phyloP scores from a whole-genome alignment of 257 asterid genomes.

The Jasminum sambac region DNA sequence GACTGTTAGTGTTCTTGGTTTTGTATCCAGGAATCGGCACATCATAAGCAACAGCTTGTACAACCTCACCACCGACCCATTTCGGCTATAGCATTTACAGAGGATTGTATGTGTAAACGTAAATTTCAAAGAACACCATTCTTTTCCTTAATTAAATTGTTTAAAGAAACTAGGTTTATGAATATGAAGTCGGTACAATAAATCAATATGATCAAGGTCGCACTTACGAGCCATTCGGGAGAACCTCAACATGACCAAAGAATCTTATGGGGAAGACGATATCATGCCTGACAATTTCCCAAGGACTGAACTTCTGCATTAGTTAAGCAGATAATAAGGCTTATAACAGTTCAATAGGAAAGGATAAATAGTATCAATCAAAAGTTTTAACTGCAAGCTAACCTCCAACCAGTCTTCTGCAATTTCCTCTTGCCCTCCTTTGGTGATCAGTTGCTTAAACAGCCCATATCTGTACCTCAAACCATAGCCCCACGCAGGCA shows the following conservation, averaged over 20 bases:
- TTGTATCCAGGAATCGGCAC: slow-evolving; percentile 99
- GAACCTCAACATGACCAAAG: slow-evolving; percentile 91
- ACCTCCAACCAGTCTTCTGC: slow-evolving; percentile 99
- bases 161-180: not conserved
- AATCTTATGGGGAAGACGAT: slow-evolving; percentile 85
- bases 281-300: slow-evolving; percentile 97
- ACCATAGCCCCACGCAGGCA: slow-evolving; percentile 99
- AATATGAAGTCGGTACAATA: slow-evolving; percentile 7
- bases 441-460: slow-evolving; percentile 83
- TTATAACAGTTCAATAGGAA: slow-evolving; percentile 20
- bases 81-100: slow-evolving; percentile 49
- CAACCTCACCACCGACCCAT: slow-evolving; percentile 96
- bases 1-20: slow-evolving; percentile 94
- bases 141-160: not conserved
- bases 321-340: slow-evolving; percentile 24
- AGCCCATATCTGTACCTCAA: slow-evolving; percentile 94
- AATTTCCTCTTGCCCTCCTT: slow-evolving; percentile 88
- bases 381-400: slow-evolving; percentile 28
- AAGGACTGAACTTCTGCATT: slow-evolving; percentile 94
- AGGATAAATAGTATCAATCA: slow-evolving; percentile 15
- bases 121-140: slow-evolving; percentile 17
- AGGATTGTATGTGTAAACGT: slow-evolving; percentile 21
- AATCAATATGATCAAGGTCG: slow-evolving; percentile 27
- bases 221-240: slow-evolving; percentile 87
- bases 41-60: slow-evolving; percentile 96